Conservation (phyloP, 768 basidiomycete genomes). For the Coprinopsis cinerea region DNA sequence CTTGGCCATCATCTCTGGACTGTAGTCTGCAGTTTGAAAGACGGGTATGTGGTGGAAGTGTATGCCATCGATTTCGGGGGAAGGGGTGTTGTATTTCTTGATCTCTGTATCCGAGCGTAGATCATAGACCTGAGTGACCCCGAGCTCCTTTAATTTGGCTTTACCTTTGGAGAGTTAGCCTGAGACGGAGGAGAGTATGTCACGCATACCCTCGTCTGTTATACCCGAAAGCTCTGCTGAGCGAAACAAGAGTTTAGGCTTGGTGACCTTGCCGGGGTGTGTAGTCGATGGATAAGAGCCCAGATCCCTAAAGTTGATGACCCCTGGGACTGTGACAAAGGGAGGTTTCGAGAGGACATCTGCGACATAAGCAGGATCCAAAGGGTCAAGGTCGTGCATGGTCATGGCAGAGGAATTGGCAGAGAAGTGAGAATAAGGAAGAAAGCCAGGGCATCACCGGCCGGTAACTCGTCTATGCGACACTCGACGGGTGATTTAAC, state of each 20-base stretch:
- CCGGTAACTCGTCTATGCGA: constrained; percentile 15
- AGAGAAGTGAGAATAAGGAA: neutral
- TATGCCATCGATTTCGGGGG: constrained; percentile 59
- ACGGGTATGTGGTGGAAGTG: constrained; percentile 59
- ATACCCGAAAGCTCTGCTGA: constrained; percentile 70
- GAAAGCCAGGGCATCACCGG: neutral
- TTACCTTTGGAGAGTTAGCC: constrained; percentile 39
- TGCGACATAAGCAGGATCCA: constrained; percentile 62
- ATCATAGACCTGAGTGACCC: constrained; percentile 67
- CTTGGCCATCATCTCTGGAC: constrained; percentile 81
- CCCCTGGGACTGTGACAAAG: constrained; percentile 66
- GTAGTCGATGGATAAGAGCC: constrained; percentile 51
- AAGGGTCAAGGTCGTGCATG: constrained; percentile 51
- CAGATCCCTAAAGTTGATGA: constrained; percentile 71
- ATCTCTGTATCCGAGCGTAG: constrained; percentile 79
- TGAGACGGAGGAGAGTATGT: neutral
- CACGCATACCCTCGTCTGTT: constrained; percentile 59
- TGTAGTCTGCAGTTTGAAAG: constrained; percentile 70
- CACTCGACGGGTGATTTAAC: too few species aligned
- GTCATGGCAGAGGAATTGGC: constrained; percentile 4
- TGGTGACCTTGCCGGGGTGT: constrained; percentile 46
- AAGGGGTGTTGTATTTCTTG: constrained; percentile 60
- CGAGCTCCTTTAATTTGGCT: constrained; percentile 49
- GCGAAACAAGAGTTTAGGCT: constrained; percentile 53
- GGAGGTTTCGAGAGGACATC: constrained; percentile 63